Evolutionary conservation across 257 asterid genomes (phyloP), one percentile per base, ranked within the genome.

Genomic region (Solanum raphanifolium): DNA sequence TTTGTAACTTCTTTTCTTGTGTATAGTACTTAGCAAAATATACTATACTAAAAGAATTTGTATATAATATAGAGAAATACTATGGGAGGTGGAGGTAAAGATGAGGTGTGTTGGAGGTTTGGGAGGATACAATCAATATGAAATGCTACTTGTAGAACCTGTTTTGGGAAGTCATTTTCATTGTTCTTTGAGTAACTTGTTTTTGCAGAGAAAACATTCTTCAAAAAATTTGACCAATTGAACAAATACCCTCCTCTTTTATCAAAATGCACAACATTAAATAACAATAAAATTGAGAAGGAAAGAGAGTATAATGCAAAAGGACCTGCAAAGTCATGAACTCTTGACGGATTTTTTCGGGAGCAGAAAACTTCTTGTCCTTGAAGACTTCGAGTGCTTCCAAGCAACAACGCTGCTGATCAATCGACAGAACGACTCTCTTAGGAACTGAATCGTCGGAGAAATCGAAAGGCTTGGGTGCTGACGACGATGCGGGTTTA

Each of bases 351-450:
- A 96, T 93, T 39, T 62, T 73, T 11, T 93, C 91, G 25, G 94
- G 94, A 71, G 94, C 87, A 85, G 88, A 83, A 72, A 91, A 38
- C 88, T 86, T 78, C 75, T 94, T 95, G 38, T 84, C 85, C 87
- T 94, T 94, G 86, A 95, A 89, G 88, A 83, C 88, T 39, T 85
- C 87, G 43, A 94, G 95, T 78, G 98, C 96, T 90, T 95, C 94
- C 71, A 91, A 69, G 90, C 98, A 95, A 93, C 87, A 66, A n/a
- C 94, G 91, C 23, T 93, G 88, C 90, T 96, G 98, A 91, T 94
- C 95, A 69, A 72, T 81, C 29, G 95, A 74, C 62, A 96, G 91
- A 58, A 87, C 85, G 65, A 87, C 88, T 89, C 85, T 86, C 75
- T 91, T 89, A 69, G 89, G 89, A 87, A 86, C 83, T 79, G 91